A percentile compares a stretch with the other conserved stretches of the same genome.
Conservation (phyloP, 2,329 filamentous ascomycete species). For the Aquanectria penicillioides region DNA sequence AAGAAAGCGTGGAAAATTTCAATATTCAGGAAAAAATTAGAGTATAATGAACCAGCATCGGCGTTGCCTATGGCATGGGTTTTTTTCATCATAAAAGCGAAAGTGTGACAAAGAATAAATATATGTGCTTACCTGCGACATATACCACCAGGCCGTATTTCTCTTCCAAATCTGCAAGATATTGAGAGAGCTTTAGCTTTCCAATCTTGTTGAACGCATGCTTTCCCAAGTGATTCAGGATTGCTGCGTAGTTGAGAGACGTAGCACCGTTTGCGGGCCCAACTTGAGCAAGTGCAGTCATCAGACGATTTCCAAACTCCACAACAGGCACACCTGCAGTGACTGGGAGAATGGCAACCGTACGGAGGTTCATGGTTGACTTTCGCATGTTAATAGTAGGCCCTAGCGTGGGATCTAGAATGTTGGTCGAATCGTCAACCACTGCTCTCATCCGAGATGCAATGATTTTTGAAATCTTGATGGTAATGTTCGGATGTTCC, state of each 20-base stretch:
- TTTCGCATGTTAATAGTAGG: constrained; percentile 67
- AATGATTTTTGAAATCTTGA: constrained; percentile 99
- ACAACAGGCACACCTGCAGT: constrained; percentile 92
- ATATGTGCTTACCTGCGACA: constrained; percentile 73
- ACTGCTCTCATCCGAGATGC: constrained; percentile 92
- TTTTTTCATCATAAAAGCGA: constrained; percentile 62
- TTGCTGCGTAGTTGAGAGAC: constrained; percentile 90
- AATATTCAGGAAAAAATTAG: constrained; percentile 74
- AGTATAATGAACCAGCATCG: constrained; percentile 68
- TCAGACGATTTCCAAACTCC: constrained; percentile 89
- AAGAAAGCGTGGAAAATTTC: constrained; percentile 5
- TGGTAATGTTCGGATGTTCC: constrained; percentile 97
- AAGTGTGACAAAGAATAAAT: constrained; percentile 4
- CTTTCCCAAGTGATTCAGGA: constrained; percentile 92
- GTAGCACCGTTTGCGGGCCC: constrained; percentile 90
- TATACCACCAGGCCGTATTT: constrained; percentile 97
- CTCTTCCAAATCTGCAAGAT: constrained; percentile 95
- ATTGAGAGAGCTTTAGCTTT: constrained; percentile 94
- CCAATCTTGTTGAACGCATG: constrained; percentile 98
- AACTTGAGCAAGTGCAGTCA: constrained; percentile 89
- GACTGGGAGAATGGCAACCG: constrained; percentile 90
- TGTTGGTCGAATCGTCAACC: constrained; percentile 81
- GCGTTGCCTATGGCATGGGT: constrained; percentile 60
- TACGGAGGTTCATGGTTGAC: constrained; percentile 91
- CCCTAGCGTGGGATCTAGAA: constrained; percentile 72